Evolutionary conservation across 805 yeast species (phyloP), one percentile per base, ranked within the genome.

Genomic region (Hanseniaspora taiwanica): DNA sequence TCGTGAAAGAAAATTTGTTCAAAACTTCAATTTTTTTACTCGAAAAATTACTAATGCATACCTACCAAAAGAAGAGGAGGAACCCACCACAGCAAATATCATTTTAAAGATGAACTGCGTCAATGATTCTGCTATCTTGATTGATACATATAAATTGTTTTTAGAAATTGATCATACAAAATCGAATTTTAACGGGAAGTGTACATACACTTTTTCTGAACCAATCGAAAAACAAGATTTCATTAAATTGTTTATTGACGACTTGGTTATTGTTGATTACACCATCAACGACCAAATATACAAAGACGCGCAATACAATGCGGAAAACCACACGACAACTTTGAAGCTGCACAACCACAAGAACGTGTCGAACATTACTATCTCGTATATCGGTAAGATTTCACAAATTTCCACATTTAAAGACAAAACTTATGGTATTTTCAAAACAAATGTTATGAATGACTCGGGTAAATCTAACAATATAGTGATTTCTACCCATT

Each of bases 401-500:
- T 67, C 67, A 42, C 53, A 64, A 13, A 68, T 73, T 38, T 62
- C 66, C 44, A 71, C 81, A 0, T 72, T 60, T 49, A 59, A 63
- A 27, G 85, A 79, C 46, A 52, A 50, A 36, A 80, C 87, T 0
- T 62, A 57, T 37, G 91, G 91, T 27, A 54, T 81, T 1, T 81
- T 77, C 64, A 76, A 76, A 49, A 76, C 85, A 1, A 76, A 75
- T 51, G 78, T 75, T 52, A 64, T 68, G 42, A 74, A 73, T 47
- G 62, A 66, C 4, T 60, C 71, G 1, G 77, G 77, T 6, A 61
- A 54, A 18, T 59, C 77, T 1, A 66, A 71, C 43, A 69, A 72
- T 45, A 68, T 59, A 42, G 59, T 80, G 10, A 52, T 81, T 24
- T 76, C 86, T 0, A 78, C 91, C 1, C 91, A 82, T 51, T 67